These are phyloP conservation scores for Termitomyces sp. DNA, from an alignment of 768 basidiomycete genomes.

Conservation along the genomic window DNA sequence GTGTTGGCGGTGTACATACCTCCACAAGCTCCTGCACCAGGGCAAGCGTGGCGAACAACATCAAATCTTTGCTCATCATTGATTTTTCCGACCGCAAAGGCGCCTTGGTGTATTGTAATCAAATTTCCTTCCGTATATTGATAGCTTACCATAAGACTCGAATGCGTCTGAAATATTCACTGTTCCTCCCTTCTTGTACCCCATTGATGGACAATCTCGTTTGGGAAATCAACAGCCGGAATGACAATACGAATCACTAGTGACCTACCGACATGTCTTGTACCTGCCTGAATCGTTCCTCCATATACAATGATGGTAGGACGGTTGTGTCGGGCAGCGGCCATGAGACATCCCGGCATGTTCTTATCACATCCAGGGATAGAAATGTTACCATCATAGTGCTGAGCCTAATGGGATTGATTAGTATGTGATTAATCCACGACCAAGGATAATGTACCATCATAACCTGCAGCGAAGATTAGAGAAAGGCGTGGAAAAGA, in stretches of 20 bases:
- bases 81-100: slow-evolving; percentile 72
- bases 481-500: slow-evolving; percentile 29
- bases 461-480: slow-evolving; percentile 37
- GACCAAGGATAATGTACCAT: slow-evolving; percentile 32
- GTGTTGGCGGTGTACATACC: slow-evolving; percentile 93
- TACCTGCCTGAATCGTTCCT: slow-evolving; percentile 77
- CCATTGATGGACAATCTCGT: slow-evolving; percentile 74
- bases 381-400: slow-evolving; percentile 85
- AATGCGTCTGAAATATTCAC: slow-evolving; percentile 84
- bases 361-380: slow-evolving; percentile 91
- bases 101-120: slow-evolving; percentile 40
- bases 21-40: slow-evolving; percentile 80
- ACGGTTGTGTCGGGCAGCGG: slow-evolving; percentile 80
- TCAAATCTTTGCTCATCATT: slow-evolving; percentile 78
- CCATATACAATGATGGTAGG: slow-evolving; percentile 87
- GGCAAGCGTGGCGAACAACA: slow-evolving; percentile 81
- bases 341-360: slow-evolving; percentile 88
- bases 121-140: not conserved
- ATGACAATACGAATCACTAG: slow-evolving; percentile 19
- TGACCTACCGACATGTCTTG: slow-evolving; percentile 54
- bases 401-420: slow-evolving; percentile 50
- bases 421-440: not conserved
- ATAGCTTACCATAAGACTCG: slow-evolving; percentile 66
- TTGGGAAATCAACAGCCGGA: not conserved
- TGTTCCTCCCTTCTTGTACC: slow-evolving; percentile 70